Percentiles rank a stretch among this genome's conserved stretches.
Conservation (phyloP, 164 flowering plant species). For the Annona squamosa region DNA sequence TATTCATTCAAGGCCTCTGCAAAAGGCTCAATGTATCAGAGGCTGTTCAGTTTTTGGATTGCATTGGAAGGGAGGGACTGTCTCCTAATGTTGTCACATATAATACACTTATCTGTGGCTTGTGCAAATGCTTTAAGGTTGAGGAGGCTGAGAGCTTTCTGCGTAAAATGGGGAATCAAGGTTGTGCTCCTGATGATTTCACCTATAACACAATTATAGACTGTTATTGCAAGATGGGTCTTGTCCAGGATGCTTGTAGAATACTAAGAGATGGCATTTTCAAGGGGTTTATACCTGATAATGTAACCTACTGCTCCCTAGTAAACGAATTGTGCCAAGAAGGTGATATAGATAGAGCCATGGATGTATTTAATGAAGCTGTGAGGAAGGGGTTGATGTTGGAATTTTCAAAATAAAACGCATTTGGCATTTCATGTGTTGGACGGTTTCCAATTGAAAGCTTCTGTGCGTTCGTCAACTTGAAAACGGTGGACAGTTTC, state of each 20-base stretch:
- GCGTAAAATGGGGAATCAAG: conserved; percentile 68
- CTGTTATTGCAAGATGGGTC: conserved; percentile 67
- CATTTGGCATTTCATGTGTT: too few species aligned
- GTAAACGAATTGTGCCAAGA: conserved; percentile 58
- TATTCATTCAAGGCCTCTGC: conserved; percentile 76
- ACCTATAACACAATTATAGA: conserved; percentile 70
- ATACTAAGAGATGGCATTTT: conserved; percentile 56
- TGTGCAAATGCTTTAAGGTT: conserved; percentile 57
- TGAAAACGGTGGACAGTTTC: too few species aligned
- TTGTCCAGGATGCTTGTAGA: conserved; percentile 54
- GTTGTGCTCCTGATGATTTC: conserved; percentile 64
- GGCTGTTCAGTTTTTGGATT: conserved; percentile 44
- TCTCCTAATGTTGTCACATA: conserved; percentile 73
- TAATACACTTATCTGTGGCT: conserved; percentile 68
- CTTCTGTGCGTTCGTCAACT: too few species aligned
- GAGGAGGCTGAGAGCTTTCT: conserved; percentile 61
- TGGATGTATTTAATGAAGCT: conserved; percentile 48
- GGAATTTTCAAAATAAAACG: too few species aligned
- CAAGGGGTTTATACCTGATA: conserved; percentile 74
- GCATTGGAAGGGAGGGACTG: conserved; percentile 33
- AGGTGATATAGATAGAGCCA: conserved; percentile 61
- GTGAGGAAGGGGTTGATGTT: conserved; percentile 32
- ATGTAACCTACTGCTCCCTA: conserved; percentile 62
- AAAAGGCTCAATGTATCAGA: conserved; percentile 29
- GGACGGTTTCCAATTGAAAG: too few species aligned